phyloP scores from a whole-genome alignment of 345 rosid species.

The Luvunga scandens region DNA sequence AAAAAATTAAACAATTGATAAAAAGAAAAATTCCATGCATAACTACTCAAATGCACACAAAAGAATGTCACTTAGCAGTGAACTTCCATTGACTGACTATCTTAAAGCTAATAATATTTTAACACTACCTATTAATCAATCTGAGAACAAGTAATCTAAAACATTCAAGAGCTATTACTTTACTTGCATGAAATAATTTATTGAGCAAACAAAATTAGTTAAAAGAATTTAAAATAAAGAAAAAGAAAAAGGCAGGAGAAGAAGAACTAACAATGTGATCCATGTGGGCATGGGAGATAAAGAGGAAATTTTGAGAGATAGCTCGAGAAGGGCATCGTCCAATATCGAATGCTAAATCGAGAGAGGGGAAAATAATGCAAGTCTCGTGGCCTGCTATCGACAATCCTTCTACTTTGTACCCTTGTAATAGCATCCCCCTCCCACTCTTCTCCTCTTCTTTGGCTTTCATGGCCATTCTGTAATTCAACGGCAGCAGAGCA shows the following conservation, averaged over 20 bases:
- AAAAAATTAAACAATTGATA: no score
- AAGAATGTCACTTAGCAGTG: no score
- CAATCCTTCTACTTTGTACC: no score
- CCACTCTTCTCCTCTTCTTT: no score
- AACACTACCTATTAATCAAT: background rate
- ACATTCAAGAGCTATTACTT: background rate
- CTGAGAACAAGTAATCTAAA: background rate
- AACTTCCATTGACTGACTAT: no score
- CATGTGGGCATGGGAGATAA: constrained; percentile 94
- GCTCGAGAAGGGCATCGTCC: constrained; percentile 94
- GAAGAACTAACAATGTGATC: constrained; percentile 70
- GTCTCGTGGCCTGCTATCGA: constrained; percentile 63
- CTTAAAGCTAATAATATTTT: background rate
- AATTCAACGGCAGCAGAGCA: no score
- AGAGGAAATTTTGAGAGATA: constrained; percentile 82
- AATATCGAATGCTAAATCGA: constrained; percentile 76
- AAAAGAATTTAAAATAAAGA: background rate
- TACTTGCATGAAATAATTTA: background rate
- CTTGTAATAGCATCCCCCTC: no score
- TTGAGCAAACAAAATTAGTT: background rate
- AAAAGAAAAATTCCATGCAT: no score
- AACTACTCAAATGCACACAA: no score
- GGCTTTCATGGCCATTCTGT: no score
- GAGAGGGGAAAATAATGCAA: constrained; percentile 80
- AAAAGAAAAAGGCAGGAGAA: background rate